Evolutionary conservation across 495 filamentous ascomycete genomes (phyloP), one percentile per base, ranked within the genome.

Genomic region (Aspergillus olivimuriae): DNA sequence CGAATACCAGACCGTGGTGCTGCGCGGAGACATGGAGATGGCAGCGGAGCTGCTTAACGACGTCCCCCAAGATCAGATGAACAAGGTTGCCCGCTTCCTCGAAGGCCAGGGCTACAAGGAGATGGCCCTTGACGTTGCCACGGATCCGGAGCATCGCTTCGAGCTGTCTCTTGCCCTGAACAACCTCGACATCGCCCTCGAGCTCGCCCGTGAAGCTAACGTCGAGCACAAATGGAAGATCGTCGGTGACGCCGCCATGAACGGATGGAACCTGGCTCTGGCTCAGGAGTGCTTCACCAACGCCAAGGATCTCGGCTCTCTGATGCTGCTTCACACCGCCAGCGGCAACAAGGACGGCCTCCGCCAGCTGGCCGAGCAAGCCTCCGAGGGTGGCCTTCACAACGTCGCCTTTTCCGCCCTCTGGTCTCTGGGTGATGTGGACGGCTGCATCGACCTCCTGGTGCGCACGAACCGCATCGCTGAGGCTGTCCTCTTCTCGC

Each of bases 61-160:
- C 33, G 87, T 98, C 35, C 89, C 89, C 0, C 69, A 82, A 16
- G 89, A 95, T 41, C 88, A 97, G 58, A 87, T 90, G 66, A 95
- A 92, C 67, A 96, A 96, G 70, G 89, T 99, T 43, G 92, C 92
- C 10, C 85, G 92, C 18, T 99, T 99, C 76, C 77, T 99, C 24
- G 94, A 99, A 60, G 94, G 94, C 18, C 92, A 97, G 62, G 90
- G 90, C 2, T 87, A 95, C 63, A 95, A 95, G 61, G 92, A 96
- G 46, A 71, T 95, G 44, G 92, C 92, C 0, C 81, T 99, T 17
- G 86, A 95, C 40, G 88, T 97, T n/a, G 88, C 94, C 23, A 94
- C 92, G 0, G 92, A 99, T 58, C 77, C 84, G 1, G 92, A 99
- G 63, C 92, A 99, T 66, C 89, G 91, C 51, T 97, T 99, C 59